Percentiles rank a stretch among this genome's conserved stretches.
Evolutionary conservation across 2,329 filamentous ascomycete species (phyloP).

Genomic region (Fusarium vanettenii): DNA sequence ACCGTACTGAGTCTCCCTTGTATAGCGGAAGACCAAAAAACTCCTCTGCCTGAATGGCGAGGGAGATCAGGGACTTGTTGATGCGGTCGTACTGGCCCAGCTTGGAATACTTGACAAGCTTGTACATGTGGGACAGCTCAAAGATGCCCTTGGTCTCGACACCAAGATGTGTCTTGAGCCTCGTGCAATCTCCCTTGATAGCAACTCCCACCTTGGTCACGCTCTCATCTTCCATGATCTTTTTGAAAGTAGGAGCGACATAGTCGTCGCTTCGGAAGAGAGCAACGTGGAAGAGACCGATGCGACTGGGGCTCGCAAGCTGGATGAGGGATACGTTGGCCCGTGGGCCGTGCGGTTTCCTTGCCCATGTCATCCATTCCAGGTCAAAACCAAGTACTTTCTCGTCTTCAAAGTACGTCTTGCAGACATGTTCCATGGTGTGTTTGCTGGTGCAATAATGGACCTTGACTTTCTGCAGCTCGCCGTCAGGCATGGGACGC

Average conservation of each 20-base stretch:
- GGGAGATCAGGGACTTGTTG: slow-evolving; percentile 73
- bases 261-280: slow-evolving; percentile 68
- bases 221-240: slow-evolving; percentile 76
- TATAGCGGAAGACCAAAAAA: slow-evolving; percentile 78
- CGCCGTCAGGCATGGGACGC: slow-evolving; percentile 55
- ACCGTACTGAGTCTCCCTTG: slow-evolving; percentile 77
- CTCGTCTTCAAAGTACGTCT: slow-evolving; percentile 74
- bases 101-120: slow-evolving; percentile 75
- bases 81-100: slow-evolving; percentile 64
- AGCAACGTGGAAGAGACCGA: slow-evolving; percentile 86
- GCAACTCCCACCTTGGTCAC: slow-evolving; percentile 83
- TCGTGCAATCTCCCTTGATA: slow-evolving; percentile 77
- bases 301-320: slow-evolving; percentile 78
- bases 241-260: slow-evolving; percentile 76
- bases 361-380: slow-evolving; percentile 77
- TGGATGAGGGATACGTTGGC: slow-evolving; percentile 85
- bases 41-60: slow-evolving; percentile 78
- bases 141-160: slow-evolving; percentile 76
- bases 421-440: slow-evolving; percentile 73
- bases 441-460: slow-evolving; percentile 80
- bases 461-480: slow-evolving; percentile 69
- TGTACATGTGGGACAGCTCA: slow-evolving; percentile 86
- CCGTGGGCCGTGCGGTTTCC: slow-evolving; percentile 62
- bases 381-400: slow-evolving; percentile 87
- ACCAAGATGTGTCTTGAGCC: slow-evolving; percentile 73